Evolutionary conservation across 345 rosid species (phyloP).

Genomic region (Raphanus raphanistrum): DNA sequence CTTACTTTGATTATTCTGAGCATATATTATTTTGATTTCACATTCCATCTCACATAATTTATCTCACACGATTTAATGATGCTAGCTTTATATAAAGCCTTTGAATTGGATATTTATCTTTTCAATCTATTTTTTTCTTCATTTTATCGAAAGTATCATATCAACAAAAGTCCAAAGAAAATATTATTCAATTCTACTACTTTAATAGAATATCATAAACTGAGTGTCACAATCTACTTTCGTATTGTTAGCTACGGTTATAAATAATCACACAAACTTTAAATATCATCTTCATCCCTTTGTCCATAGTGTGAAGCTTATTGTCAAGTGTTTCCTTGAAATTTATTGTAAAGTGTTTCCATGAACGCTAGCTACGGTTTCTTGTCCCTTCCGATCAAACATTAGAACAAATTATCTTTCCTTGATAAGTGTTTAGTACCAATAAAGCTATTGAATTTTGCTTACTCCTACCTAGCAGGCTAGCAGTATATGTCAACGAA

Average conservation of each 20-base stretch:
- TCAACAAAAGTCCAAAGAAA: background rate
- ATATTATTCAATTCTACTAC: background rate
- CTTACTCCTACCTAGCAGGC: background rate
- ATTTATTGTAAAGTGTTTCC: no score
- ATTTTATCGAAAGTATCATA: background rate
- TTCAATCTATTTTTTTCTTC: background rate
- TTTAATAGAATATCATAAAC: background rate
- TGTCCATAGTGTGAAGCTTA: background rate
- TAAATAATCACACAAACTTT: background rate
- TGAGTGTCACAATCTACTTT: background rate
- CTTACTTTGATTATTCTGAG: background rate
- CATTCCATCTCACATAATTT: background rate
- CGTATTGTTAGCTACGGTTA: background rate
- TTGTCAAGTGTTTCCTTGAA: no score
- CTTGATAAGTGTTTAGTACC: background rate
- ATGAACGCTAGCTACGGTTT: no score
- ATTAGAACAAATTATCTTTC: background rate
- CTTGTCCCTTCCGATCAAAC: background rate
- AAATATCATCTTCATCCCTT: background rate
- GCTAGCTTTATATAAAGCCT: background rate
- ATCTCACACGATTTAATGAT: background rate
- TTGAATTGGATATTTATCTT: background rate
- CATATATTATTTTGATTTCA: background rate
- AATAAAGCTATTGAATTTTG: background rate
- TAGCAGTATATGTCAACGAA: background rate